Conservation (phyloP, 2,329 filamentous ascomycete genomes). For the Zymoseptoria tritici region DNA sequence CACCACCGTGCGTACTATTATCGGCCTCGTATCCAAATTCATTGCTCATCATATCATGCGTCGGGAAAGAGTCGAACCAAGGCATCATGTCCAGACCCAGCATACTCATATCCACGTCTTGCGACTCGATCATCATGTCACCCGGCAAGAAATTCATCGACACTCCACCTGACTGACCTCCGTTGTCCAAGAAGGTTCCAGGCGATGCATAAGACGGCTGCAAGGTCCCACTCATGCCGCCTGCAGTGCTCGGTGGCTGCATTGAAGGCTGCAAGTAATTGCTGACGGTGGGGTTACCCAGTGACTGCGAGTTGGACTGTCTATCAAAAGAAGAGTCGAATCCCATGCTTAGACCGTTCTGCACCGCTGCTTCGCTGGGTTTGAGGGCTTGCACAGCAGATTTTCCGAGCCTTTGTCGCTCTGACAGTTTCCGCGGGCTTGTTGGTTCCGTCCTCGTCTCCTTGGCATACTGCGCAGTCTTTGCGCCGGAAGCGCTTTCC, state of each 20-base stretch:
- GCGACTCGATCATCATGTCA: slow-evolving; percentile 65
- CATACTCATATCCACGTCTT: slow-evolving; percentile 67
- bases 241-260: slow-evolving; percentile 5
- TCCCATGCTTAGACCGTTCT: slow-evolving; percentile 33
- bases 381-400: slow-evolving; percentile 5
- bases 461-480: slow-evolving; percentile 4
- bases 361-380: not conserved
- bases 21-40: not conserved
- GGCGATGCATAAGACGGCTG: slow-evolving; percentile 10
- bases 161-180: slow-evolving; percentile 2
- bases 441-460: slow-evolving; percentile 6
- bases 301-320: slow-evolving; percentile 12
- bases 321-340: slow-evolving; percentile 40
- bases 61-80: slow-evolving; percentile 66
- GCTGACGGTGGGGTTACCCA: slow-evolving; percentile 1
- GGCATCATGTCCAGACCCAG: slow-evolving; percentile 64
- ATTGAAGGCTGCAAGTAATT: slow-evolving; percentile 5
- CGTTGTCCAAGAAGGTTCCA: not conserved
- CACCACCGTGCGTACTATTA: not conserved
- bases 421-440: slow-evolving; percentile 5
- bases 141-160: slow-evolving; percentile 27
- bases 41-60: slow-evolving; percentile 16
- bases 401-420: slow-evolving; percentile 3
- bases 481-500: not conserved
- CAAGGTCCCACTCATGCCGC: slow-evolving; percentile 19